Percentiles rank a stretch among this genome's conserved stretches.
Conservation (phyloP, 306 rosid species). For the Begonia loranthoides region DNA sequence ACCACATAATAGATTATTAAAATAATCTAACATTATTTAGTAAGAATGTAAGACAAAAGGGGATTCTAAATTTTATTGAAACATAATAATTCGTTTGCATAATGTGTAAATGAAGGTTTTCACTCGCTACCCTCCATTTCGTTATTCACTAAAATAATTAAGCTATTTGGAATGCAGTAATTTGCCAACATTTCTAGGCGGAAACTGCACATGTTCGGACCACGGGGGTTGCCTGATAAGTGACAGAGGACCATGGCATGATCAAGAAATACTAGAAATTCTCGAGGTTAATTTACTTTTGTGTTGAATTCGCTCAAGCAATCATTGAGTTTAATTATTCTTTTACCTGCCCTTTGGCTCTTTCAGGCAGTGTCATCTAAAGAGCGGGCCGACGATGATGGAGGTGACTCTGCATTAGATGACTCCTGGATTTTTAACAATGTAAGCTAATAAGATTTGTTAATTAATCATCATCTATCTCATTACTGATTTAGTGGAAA, state of each 20-base stretch:
- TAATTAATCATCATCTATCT: neutral
- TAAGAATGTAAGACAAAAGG: too few relatives aligned
- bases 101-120: too few relatives aligned
- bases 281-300: constrained; percentile 44
- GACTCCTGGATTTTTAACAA: constrained; percentile 6
- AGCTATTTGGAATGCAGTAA: constrained; percentile 28
- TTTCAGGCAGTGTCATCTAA: constrained; percentile 35
- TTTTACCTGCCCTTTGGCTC: neutral
- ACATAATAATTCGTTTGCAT: too few relatives aligned
- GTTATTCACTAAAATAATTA: too few relatives aligned
- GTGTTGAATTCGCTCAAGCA: neutral
- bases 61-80: too few relatives aligned
- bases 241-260: constrained; percentile 83
- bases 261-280: constrained; percentile 41
- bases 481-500: too few relatives aligned
- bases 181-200: constrained; percentile 77
- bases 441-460: constrained; percentile 16
- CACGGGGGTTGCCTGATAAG: constrained; percentile 69
- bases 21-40: too few relatives aligned
- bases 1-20: too few relatives aligned
- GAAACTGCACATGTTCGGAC: constrained; percentile 69
- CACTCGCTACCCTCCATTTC: too few relatives aligned
- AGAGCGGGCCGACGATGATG: constrained; percentile 15
- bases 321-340: neutral
- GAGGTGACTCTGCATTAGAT: constrained; percentile 13